Base-by-base conservation (phyloP, 176 grass and related monocot genomes). In the Ensete ventricosum region DNA sequence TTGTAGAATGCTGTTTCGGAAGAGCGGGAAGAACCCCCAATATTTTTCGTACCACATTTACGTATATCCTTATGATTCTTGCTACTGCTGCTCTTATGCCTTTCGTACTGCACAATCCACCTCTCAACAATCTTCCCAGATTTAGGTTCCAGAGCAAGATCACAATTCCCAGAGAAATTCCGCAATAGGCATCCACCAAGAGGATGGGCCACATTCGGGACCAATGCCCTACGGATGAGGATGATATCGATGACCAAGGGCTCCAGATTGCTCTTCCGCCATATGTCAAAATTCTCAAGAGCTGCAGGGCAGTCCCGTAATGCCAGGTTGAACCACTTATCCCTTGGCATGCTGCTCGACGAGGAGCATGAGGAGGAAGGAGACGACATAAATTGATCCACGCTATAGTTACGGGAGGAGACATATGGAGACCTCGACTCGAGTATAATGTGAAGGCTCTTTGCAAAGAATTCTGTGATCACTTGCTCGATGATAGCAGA, bases 391-490 rank as follows among this genome's bases (percentile, higher is more conserved):
- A 78, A 69, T 14, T 67, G 79, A 74, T 82, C 69, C 3, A 69
- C 54, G 1, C 29, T 83, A 67, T 88, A 88, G 73, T 88, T 97
- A 72, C 90, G 93, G 0, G 90, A 93, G 8, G 90, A 97, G 2
- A 87, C 90, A 1, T 88, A 97, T 1, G 93, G 93, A 26, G 93
- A 97, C 49, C 93, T 85, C 0, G 88, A 97, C 86, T 97, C 85
- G 49, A 97, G 85, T 77, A 97, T 90, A 73, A 97, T 93, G 82
- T 90, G 93, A 21, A 97, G 89, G 74, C 87, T 93, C 80, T 97
- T 97, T 54, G 90, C 90, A 20, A 97, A 93, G 70, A 97, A 90
- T 72, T 93, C 93, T 0, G 93, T 97, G 71, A 97, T 97, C 55
- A 97, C 90, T 70, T 97, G 93, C 78, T 97, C 93, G n/a, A 88